A percentile compares a stretch with the other conserved stretches of the same genome.
phyloP scores from a whole-genome alignment of 2,329 filamentous ascomycete species.

The Fusarium sarcochroum region DNA sequence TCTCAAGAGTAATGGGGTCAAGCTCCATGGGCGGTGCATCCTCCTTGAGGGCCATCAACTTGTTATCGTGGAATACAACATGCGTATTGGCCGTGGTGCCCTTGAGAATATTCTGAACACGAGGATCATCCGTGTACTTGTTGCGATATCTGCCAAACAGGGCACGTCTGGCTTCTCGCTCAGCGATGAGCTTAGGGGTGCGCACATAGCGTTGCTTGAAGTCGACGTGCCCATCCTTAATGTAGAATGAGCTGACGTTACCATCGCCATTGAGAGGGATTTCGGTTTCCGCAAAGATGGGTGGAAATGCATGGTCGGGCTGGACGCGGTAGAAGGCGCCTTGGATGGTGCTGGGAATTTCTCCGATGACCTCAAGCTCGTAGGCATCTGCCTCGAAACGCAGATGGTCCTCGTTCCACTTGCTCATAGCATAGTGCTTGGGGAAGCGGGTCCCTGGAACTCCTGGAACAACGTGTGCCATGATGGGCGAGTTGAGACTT shows the following conservation, averaged over 20 bases:
- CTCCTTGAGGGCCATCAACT: no score
- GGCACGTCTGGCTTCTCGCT: conserved; percentile 18
- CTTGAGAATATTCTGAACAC: no score
- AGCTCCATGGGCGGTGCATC: background rate
- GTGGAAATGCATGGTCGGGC: conserved; percentile 20
- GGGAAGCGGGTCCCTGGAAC: conserved; percentile 16
- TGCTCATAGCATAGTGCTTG: conserved; percentile 25
- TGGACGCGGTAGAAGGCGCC: conserved; percentile 23
- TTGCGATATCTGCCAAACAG: conserved; percentile 25
- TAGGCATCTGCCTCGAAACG: conserved; percentile 22
- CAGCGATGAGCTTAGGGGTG: conserved; percentile 20
- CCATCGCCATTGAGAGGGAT: conserved; percentile 23
- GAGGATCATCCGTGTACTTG: background rate
- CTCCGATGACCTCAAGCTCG: conserved; percentile 18
- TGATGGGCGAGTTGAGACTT: no score
- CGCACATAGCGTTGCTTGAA: conserved; percentile 26
- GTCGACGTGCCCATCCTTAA: conserved; percentile 22
- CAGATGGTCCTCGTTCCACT: conserved; percentile 24
- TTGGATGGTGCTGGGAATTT: conserved; percentile 16
- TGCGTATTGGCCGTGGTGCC: no score
- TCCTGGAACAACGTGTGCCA: conserved; percentile 10
- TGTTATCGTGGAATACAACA: no score
- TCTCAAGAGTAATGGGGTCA: conserved; percentile 23
- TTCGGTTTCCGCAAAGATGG: conserved; percentile 19
- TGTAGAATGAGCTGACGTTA: conserved; percentile 18